Evolutionary conservation across 2,329 filamentous ascomycete species (phyloP), one percentile per base, ranked within the genome.

Genomic region (Fusarium camptoceras): DNA sequence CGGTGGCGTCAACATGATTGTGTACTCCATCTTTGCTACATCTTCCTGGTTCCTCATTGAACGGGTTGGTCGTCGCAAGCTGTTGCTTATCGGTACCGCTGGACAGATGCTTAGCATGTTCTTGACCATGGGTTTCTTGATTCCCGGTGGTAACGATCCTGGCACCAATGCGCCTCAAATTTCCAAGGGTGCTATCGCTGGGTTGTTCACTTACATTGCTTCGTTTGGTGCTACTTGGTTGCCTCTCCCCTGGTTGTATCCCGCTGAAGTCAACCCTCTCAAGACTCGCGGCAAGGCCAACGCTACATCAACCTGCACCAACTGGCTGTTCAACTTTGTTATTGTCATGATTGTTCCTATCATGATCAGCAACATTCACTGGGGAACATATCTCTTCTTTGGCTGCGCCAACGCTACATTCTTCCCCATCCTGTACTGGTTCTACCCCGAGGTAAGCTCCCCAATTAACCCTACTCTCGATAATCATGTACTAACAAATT

Each of bases 151-250:
- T 2, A 84, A 83, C 1, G 55, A 69, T 3, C 66, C 66, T n/a
- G 54, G 88, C 0, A 79, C 87, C 2, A 82, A 89, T 6, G n/a
- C 25, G 37, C 82, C 89, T 39, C 62, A 66, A 8, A 67, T 66
- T 9, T 88, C 89, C 5, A 92, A 91, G 75, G 91, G 90, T 34
- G 88, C 90, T 1, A 89, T 89, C 3, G 88, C 91, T 5, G 89
- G 89, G 59, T 79, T 92, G 15, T 92, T 92, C 79, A 85, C 88
- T 5, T 92, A 91, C 78, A 92, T 92, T 73, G 88, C 88, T 7
- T 89, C 88, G 58, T 92, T 91, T 68, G 90, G 89, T 34, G 88
- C 89, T 0, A 89, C 87, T 1, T 90, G 88, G 85, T 76, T 91
- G 9, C 88, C 89, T 18, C 83, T 90, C 25, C 89, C 89, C 1